Conservation (phyloP, 352 stramenopile species). For the Phytopythium boreale region DNA sequence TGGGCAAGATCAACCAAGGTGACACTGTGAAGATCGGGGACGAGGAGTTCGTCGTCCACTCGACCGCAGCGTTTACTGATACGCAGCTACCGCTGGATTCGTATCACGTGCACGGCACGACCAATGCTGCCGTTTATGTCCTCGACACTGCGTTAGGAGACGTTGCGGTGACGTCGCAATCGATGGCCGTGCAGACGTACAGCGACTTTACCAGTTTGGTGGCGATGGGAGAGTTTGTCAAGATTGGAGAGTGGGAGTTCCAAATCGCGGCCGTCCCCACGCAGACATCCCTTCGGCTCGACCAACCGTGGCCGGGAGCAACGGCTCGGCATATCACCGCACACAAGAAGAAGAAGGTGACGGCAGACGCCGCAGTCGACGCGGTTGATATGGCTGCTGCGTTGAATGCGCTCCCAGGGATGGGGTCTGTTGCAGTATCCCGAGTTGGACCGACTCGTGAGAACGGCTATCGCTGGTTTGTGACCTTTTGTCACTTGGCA, state of each 20-base stretch:
- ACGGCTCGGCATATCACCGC: conserved; percentile 50
- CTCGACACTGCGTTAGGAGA: conserved; percentile 67
- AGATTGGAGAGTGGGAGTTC: conserved; percentile 53
- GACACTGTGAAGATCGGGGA: conserved; percentile 48
- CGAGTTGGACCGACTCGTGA: conserved; percentile 46
- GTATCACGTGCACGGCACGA: conserved; percentile 58
- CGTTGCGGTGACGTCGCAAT: conserved; percentile 42
- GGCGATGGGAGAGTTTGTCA: conserved; percentile 43
- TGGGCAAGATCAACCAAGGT: conserved; percentile 67
- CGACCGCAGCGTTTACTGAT: conserved; percentile 68
- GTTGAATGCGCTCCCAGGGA: conserved; percentile 41
- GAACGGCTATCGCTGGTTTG: conserved; percentile 64
- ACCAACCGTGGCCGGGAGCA: conserved; percentile 29
- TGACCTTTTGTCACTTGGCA: conserved; percentile 73
- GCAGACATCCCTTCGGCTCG: conserved; percentile 35
- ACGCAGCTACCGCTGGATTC: conserved; percentile 56
- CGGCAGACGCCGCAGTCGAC: conserved; percentile 43
- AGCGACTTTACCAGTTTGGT: conserved; percentile 38
- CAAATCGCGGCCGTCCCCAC: conserved; percentile 28
- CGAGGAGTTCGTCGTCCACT: conserved; percentile 64
- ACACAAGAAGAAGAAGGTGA: conserved; percentile 68
- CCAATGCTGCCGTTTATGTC: conserved; percentile 27
- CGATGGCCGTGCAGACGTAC: conserved; percentile 30
- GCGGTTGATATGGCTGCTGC: conserved; percentile 43
- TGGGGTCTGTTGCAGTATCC: conserved; percentile 54